Percentiles rank a stretch among this genome's conserved stretches.
Conservation (phyloP, 225 moss, liverwort and hornwort species). For the Ulota crispa region DNA sequence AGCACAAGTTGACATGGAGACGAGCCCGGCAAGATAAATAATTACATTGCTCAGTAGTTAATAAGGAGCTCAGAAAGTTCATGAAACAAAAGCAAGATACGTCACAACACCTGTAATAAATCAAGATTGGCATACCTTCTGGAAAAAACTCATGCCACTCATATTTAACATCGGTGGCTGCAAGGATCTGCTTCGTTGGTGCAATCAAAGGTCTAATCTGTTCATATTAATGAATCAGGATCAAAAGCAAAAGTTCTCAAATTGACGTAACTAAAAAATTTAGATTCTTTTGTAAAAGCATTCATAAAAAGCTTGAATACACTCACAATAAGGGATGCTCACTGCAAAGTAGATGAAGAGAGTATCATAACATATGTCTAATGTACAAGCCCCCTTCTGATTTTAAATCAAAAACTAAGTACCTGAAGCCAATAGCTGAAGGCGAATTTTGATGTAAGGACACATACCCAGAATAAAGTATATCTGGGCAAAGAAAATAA, state of each 20-base stretch:
- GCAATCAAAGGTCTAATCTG: slow-evolving; percentile 85
- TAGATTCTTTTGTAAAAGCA: background rate
- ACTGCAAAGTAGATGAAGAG: background rate
- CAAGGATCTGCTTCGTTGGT: slow-evolving; percentile 88
- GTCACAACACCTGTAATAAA: background rate
- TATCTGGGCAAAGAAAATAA: slow-evolving; percentile 50
- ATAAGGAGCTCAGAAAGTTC: background rate
- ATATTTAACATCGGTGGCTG: slow-evolving; percentile 52
- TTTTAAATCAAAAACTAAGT: background rate
- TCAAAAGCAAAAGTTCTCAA: slow-evolving; percentile 3
- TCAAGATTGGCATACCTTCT: slow-evolving; percentile 41
- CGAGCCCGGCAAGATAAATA: background rate
- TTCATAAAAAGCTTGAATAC: background rate
- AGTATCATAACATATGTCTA: background rate
- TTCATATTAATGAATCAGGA: slow-evolving; percentile 8
- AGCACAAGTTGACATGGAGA: background rate
- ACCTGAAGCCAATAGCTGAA: slow-evolving; percentile 99
- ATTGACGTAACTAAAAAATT: background rate
- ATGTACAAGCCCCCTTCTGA: background rate
- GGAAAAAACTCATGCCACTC: slow-evolving; percentile 90
- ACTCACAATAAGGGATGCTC: background rate
- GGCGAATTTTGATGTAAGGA: slow-evolving; percentile 75
- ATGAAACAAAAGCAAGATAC: background rate
- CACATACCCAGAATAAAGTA: slow-evolving; percentile 76
- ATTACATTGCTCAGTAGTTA: background rate